A percentile compares a stretch with the other conserved stretches of the same genome.
phyloP scores from a whole-genome alignment of 2,329 filamentous ascomycete genomes.

The Ceratocystis ficicola region DNA sequence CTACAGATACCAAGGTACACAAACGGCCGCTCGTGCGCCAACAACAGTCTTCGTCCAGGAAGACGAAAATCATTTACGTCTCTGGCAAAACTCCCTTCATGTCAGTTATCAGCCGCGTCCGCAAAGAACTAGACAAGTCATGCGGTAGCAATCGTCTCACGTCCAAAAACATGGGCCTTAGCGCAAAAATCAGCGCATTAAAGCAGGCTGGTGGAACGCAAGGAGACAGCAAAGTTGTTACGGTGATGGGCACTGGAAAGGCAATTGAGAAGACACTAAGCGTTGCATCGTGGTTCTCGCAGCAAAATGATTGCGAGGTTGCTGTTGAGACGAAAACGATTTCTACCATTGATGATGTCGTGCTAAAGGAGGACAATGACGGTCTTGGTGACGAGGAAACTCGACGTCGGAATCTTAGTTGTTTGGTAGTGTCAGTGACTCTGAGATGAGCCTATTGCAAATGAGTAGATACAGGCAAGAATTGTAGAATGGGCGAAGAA shows the following conservation, averaged over 20 bases:
- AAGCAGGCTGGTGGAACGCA: conserved; percentile 17
- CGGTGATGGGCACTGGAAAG: conserved; percentile 52
- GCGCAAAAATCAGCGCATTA: conserved; percentile 35
- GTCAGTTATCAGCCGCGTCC: conserved; percentile 52
- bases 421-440: conserved; percentile 38
- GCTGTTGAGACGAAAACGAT: conserved; percentile 50
- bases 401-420: conserved; percentile 40
- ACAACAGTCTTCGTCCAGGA: conserved; percentile 34
- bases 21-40: conserved; percentile 37
- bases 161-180: conserved; percentile 34
- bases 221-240: conserved; percentile 34
- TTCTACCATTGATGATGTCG: conserved; percentile 55
- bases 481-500: neutral
- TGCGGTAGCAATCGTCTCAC: conserved; percentile 25
- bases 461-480: neutral
- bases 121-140: conserved; percentile 47
- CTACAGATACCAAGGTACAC: conserved; percentile 37
- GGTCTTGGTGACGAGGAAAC: conserved; percentile 31
- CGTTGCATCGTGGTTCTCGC: conserved; percentile 49
- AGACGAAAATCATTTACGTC: conserved; percentile 48
- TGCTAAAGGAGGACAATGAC: conserved; percentile 30
- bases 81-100: conserved; percentile 54
- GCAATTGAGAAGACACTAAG: conserved; percentile 53
- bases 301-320: conserved; percentile 34
- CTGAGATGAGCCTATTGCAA: conserved; percentile 32